Conservation (phyloP, 495 filamentous ascomycete species). For the Penicillium fimorum region DNA sequence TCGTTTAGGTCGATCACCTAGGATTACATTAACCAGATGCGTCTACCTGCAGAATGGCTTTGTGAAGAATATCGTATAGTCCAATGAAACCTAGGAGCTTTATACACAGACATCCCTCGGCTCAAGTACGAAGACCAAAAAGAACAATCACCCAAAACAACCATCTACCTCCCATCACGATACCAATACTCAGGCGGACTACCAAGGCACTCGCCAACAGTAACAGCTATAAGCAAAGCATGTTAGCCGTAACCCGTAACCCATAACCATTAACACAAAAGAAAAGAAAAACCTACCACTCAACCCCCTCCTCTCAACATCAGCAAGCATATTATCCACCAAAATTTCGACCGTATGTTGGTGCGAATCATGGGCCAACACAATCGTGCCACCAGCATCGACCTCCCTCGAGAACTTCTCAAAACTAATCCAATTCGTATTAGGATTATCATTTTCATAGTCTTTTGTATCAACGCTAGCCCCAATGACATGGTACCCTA, state of each 20-base stretch:
- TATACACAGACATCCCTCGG: not conserved
- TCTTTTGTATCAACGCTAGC: slow-evolving; percentile 48
- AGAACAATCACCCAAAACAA: not conserved
- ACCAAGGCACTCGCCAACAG: slow-evolving; percentile 71
- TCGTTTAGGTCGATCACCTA: not conserved
- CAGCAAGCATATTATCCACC: slow-evolving; percentile 37
- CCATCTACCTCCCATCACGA: slow-evolving; percentile 18
- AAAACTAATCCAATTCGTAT: slow-evolving; percentile 27
- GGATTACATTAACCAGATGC: not conserved
- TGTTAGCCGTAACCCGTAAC: slow-evolving; percentile 14
- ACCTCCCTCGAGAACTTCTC: slow-evolving; percentile 30
- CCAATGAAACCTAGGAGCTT: not conserved
- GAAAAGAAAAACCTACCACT: slow-evolving; percentile 22
- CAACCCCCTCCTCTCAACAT: slow-evolving; percentile 33
- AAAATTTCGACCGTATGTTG: slow-evolving; percentile 38
- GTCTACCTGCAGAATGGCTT: not conserved
- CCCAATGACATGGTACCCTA: slow-evolving; percentile 44
- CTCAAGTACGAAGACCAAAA: not conserved
- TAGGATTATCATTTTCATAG: slow-evolving; percentile 36
- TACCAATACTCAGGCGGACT: slow-evolving; percentile 69
- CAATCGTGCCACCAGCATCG: slow-evolving; percentile 35
- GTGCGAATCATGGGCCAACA: slow-evolving; percentile 49
- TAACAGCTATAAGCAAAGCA: slow-evolving; percentile 52
- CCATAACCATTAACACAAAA: not conserved
- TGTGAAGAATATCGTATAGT: not conserved